Evolutionary conservation across 768 basidiomycete species (phyloP).

Genomic region (Tulasnella sp.): DNA sequence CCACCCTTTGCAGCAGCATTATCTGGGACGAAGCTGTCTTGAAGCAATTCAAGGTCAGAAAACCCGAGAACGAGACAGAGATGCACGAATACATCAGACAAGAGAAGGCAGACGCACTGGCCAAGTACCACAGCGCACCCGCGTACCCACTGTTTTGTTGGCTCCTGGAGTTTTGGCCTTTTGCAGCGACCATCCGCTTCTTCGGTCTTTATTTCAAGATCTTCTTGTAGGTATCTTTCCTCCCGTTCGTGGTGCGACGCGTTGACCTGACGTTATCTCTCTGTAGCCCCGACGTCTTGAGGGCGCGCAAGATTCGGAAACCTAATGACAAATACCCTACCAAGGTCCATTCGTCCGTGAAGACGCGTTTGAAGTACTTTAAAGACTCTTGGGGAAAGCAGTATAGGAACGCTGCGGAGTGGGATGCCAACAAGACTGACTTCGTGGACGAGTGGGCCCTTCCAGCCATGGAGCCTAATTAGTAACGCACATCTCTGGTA

Average conservation of each 20-base stretch:
- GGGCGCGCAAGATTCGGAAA: slow-evolving; percentile 8
- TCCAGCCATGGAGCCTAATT: not conserved
- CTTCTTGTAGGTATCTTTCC: not conserved
- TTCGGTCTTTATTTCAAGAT: not conserved
- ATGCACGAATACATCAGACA: slow-evolving; percentile 7
- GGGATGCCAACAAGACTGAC: not conserved
- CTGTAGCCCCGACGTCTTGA: not conserved
- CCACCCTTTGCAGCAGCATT: not conserved
- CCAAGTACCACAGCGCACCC: slow-evolving; percentile 4
- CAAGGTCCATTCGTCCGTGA: slow-evolving; percentile 23
- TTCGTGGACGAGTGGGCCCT: slow-evolving; percentile 25
- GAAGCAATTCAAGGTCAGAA: slow-evolving; percentile 22
- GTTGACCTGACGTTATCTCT: not conserved
- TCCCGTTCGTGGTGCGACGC: not conserved
- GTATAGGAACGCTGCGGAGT: slow-evolving; percentile 15
- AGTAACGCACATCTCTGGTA: not conserved
- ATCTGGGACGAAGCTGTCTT: not conserved
- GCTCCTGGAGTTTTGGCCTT: slow-evolving; percentile 24
- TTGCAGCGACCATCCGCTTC: not conserved
- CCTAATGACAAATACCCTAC: not conserved
- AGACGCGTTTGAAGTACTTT: slow-evolving; percentile 11
- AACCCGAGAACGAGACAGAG: slow-evolving; percentile 10
- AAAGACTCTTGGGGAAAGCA: not conserved
- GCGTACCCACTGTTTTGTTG: not conserved
- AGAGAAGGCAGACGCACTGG: slow-evolving; percentile 21